phyloP scores from a whole-genome alignment of 805 yeast genomes.

The Wickerhamomyces canadensis region DNA sequence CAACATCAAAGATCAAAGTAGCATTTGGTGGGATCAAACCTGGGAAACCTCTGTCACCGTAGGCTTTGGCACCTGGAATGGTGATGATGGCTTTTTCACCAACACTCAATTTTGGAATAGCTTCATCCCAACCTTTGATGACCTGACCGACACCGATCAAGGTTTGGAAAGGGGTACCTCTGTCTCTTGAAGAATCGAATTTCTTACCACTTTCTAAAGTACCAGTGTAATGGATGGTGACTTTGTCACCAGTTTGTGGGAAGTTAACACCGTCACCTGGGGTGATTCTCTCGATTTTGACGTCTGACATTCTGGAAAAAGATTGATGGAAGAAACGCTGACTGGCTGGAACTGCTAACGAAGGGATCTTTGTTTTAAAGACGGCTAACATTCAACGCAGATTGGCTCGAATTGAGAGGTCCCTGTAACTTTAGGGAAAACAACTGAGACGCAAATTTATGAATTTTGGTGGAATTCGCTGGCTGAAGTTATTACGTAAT shows the following conservation, averaged over 20 bases:
- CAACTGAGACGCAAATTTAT: no score
- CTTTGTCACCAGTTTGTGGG: constrained; percentile 84
- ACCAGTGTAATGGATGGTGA: constrained; percentile 94
- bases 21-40: constrained; percentile 96
- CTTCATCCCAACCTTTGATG: constrained; percentile 95
- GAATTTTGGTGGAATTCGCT: no score
- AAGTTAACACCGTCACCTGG: constrained; percentile 75
- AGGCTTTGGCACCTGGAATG: constrained; percentile 90
- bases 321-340: constrained; percentile 18
- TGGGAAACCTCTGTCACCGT: constrained; percentile 94
- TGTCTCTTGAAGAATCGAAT: constrained; percentile 92
- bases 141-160: constrained; percentile 94
- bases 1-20: constrained; percentile 82
- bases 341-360: neutral
- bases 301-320: constrained; percentile 22
- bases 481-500: no score
- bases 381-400: neutral
- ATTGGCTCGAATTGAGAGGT: no score
- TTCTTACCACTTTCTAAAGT: constrained; percentile 93
- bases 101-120: constrained; percentile 84
- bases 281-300: constrained; percentile 25
- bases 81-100: constrained; percentile 92
- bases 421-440: no score
- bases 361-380: neutral
- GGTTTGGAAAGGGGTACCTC: constrained; percentile 94